Evolutionary conservation across 2,329 filamentous ascomycete species (phyloP).

Genomic region (Ceratocystis cacaofunesta): DNA sequence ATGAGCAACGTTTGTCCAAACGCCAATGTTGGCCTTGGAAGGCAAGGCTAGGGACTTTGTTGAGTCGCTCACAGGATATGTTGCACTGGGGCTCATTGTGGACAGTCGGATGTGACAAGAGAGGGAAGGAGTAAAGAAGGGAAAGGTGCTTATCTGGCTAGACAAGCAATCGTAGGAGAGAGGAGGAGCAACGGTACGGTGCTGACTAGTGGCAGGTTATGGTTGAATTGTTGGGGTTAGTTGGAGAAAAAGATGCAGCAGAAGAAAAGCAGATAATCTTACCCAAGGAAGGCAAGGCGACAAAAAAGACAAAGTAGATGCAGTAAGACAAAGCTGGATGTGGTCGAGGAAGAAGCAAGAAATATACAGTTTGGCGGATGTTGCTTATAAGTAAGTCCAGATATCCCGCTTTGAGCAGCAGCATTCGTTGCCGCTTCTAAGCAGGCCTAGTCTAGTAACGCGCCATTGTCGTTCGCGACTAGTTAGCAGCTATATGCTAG

Average conservation of each 20-base stretch:
- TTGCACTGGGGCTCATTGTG: slow-evolving; percentile 25
- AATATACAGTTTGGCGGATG: background rate
- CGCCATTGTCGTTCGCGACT: background rate
- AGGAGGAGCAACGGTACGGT: background rate
- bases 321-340: background rate
- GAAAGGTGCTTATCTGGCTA: background rate
- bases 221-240: background rate
- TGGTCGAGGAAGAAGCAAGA: background rate
- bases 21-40: slow-evolving; percentile 77
- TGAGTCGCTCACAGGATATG: slow-evolving; percentile 16
- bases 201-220: background rate
- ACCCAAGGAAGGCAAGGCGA: background rate
- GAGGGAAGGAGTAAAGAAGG: background rate
- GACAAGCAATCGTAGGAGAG: background rate
- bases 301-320: background rate
- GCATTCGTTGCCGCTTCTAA: background rate
- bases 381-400: background rate
- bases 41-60: slow-evolving; percentile 1
- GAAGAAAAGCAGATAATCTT: background rate
- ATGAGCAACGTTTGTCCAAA: slow-evolving; percentile 87
- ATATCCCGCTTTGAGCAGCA: background rate
- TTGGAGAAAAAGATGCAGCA: background rate
- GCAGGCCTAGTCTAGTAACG: background rate
- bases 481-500: background rate
- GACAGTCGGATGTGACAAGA: background rate